phyloP scores from a whole-genome alignment of 2,329 filamentous ascomycete genomes.

The Rutstroemia sydowiana region DNA sequence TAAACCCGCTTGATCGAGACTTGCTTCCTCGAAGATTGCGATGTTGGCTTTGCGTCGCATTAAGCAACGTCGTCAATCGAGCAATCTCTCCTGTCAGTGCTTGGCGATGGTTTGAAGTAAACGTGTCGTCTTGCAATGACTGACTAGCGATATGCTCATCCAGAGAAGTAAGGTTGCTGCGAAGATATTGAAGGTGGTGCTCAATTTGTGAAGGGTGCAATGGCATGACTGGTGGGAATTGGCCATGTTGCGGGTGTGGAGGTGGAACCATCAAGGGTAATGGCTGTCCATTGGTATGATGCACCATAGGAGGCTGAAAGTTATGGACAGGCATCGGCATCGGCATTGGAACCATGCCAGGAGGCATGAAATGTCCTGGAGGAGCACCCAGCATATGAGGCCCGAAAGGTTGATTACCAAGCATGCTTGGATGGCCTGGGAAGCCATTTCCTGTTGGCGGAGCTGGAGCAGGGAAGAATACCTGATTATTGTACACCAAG shows the following conservation, averaged over 20 bases:
- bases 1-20: not conserved
- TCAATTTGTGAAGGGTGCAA: slow-evolving; percentile 16
- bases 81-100: slow-evolving; percentile 31
- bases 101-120: slow-evolving; percentile 38
- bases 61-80: not conserved
- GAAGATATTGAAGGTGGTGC: slow-evolving; percentile 33
- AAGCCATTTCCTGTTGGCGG: slow-evolving; percentile 20
- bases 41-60: not conserved
- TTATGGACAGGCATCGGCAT: slow-evolving; percentile 14
- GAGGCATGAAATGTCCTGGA: slow-evolving; percentile 4
- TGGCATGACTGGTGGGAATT: not conserved
- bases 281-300: slow-evolving; percentile 17
- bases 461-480: slow-evolving; percentile 26
- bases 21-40: not conserved
- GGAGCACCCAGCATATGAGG: slow-evolving; percentile 10
- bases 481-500: slow-evolving; percentile 26
- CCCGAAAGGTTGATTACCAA: slow-evolving; percentile 23
- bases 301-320: slow-evolving; percentile 13
- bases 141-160: slow-evolving; percentile 50
- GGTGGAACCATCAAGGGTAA: slow-evolving; percentile 12
- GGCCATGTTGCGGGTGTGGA: not conserved
- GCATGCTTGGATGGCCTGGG: slow-evolving; percentile 22
- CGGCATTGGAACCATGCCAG: not conserved
- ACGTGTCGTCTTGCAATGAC: slow-evolving; percentile 39
- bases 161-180: slow-evolving; percentile 45